Evolutionary conservation across 2,329 filamentous ascomycete genomes (phyloP), one percentile per base, ranked within the genome.

Genomic region (Zymoseptoria ardabiliae): DNA sequence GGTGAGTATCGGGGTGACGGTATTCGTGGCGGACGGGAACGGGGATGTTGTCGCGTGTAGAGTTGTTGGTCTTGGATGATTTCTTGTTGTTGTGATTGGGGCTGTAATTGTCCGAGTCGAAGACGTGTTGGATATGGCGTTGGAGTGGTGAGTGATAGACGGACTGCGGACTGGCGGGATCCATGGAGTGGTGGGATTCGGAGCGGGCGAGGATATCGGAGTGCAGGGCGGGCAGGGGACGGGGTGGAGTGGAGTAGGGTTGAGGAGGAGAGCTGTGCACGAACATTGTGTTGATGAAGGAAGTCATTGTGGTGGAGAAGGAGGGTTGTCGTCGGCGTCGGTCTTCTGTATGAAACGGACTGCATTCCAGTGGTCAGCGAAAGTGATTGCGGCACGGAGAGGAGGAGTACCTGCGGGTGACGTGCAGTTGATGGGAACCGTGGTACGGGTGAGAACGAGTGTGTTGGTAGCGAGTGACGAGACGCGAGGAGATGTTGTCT

Each of bases 251-350:
- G 63, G 71, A 66, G 67, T 69, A 70, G 69, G 73, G 65, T 65
- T 73, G 70, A 61, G 67, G 66, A 57, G 70, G 67, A 61, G 74
- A 74, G 61, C 70, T 65, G 64, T 69, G 70, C 65, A 89, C 86
- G 78, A 80, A 90, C 87, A 90, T 89, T 74, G 89, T 91, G 68
- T 87, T 90, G 72, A 91, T 87, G 78, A 91, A 89, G 66, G 87
- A 88, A 72, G 87, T 83, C 88, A 90, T 91, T 68, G 70, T 79
- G 65, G 48, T 35, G 8, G 30, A 35, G 10, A 35, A 8, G 30
- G 30, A 35, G 9, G 9, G 3, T 4, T 35, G 30, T 17, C 9
- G 30, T 13, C 30, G 30, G 30, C 13, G 30, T 13, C 9, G 30
- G 30, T 35, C 30, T 6, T 35, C 30, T 6, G 10, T 35, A 35